Evolutionary conservation across 352 stramenopile genomes (phyloP).

Genomic region (Phytophthora citrophthora): DNA sequence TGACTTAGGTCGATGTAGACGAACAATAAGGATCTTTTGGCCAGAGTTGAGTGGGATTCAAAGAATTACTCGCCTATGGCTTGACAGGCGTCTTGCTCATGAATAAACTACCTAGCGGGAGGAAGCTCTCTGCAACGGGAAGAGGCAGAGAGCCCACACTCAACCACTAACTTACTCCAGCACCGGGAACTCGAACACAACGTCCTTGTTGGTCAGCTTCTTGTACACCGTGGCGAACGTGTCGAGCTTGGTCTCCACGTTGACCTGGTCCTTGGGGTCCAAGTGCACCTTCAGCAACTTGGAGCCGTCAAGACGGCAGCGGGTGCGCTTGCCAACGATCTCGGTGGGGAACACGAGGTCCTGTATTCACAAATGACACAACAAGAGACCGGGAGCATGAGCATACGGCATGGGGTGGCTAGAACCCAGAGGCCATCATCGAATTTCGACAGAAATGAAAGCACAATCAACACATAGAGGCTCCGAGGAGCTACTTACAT

Average conservation of each 20-base stretch:
- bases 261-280: slow-evolving; percentile 98
- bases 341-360: slow-evolving; percentile 99
- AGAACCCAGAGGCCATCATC: slow-evolving; percentile 91
- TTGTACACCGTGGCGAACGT: slow-evolving; percentile 99
- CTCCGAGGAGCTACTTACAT: slow-evolving; percentile 78
- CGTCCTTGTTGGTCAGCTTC: slow-evolving; percentile 99
- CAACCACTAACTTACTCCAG: slow-evolving; percentile 78
- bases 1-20: neutral
- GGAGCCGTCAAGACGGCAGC: slow-evolving; percentile 96
- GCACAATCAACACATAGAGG: slow-evolving; percentile 9
- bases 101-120: slow-evolving; percentile 52
- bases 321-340: slow-evolving; percentile 99
- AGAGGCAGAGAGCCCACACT: slow-evolving; percentile 25
- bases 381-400: slow-evolving; percentile 48
- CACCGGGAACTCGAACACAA: slow-evolving; percentile 98
- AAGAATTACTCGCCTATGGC: slow-evolving; percentile 31
- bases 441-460: slow-evolving; percentile 48
- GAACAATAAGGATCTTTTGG: neutral
- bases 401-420: slow-evolving; percentile 90
- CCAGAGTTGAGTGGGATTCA: slow-evolving; percentile 30
- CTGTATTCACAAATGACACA: slow-evolving; percentile 50
- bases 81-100: slow-evolving; percentile 58
- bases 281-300: slow-evolving; percentile 99
- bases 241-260: slow-evolving; percentile 99
- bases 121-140: slow-evolving; percentile 18